A percentile compares a stretch with the other conserved stretches of the same genome.
Conservation (phyloP, 2,329 filamentous ascomycete species). For the Fragosphaeria purpurea region DNA sequence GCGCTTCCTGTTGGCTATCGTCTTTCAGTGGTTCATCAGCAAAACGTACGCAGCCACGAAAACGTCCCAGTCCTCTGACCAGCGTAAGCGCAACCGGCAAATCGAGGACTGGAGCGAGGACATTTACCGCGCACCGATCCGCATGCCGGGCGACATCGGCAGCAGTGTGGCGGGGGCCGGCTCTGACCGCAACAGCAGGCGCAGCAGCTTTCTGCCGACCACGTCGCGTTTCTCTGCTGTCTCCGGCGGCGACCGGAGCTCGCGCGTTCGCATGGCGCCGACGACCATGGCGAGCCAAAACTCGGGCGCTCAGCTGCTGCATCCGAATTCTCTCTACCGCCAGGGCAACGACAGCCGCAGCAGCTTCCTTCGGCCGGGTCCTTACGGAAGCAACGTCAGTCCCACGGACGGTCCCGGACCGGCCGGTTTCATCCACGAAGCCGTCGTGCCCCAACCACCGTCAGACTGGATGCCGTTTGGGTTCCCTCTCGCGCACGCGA, state of each 20-base stretch:
- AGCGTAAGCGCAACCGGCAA: constrained; percentile 77
- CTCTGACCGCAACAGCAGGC: constrained; percentile 66
- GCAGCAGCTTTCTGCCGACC: constrained; percentile 80
- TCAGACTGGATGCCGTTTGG: constrained; percentile 97
- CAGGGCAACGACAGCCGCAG: constrained; percentile 51
- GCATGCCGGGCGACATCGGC: constrained; percentile 64
- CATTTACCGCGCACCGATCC: constrained; percentile 84
- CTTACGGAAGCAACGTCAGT: constrained; percentile 42
- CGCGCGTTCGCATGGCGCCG: constrained; percentile 45
- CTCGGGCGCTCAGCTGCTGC: constrained; percentile 61
- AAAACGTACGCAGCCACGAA: constrained; percentile 75
- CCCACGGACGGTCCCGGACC: constrained; percentile 65
- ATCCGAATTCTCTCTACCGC: constrained; percentile 62
- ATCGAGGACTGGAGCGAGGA: constrained; percentile 98
- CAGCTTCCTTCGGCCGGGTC: constrained; percentile 55
- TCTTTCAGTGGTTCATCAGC: constrained; percentile 96
- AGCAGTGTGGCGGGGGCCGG: constrained; percentile 46
- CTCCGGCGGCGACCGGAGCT: constrained; percentile 60
- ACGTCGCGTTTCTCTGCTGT: constrained; percentile 92
- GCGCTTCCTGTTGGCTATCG: constrained; percentile 78
- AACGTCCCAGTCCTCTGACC: constrained; percentile 71
- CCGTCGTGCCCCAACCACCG: constrained; percentile 90
- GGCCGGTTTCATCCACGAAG: constrained; percentile 90
- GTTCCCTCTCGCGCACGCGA: constrained; percentile 83
- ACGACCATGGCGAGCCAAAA: constrained; percentile 94